phyloP scores from a whole-genome alignment of 2,329 filamentous ascomycete species.

The Cyphellophora attinorum region DNA sequence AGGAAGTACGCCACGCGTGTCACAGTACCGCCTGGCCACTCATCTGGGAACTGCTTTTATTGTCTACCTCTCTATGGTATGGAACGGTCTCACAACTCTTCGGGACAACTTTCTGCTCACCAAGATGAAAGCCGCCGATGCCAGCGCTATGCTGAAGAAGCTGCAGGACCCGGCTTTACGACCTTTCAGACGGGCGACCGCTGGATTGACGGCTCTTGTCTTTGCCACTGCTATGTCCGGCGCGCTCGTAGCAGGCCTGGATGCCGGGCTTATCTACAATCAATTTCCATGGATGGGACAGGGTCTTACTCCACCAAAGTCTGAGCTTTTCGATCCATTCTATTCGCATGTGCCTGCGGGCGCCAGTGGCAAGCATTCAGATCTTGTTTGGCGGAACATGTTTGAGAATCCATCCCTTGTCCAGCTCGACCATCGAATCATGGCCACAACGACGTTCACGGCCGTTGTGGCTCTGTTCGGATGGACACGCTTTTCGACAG shows the following conservation, averaged over 20 bases:
- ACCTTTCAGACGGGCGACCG: slow-evolving; percentile 63
- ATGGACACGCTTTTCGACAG: slow-evolving; percentile 62
- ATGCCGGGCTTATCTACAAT: slow-evolving; percentile 96
- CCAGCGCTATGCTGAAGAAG: slow-evolving; percentile 50
- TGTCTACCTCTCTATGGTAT: slow-evolving; percentile 90
- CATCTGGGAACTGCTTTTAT: slow-evolving; percentile 85
- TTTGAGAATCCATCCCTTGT: slow-evolving; percentile 94
- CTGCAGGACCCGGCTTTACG: slow-evolving; percentile 60
- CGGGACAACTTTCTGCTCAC: slow-evolving; percentile 61
- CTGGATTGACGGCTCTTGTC: slow-evolving; percentile 62
- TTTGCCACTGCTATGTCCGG: slow-evolving; percentile 91
- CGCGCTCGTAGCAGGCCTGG: slow-evolving; percentile 84
- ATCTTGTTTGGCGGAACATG: slow-evolving; percentile 95
- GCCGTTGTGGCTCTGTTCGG: slow-evolving; percentile 68
- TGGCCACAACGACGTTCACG: slow-evolving; percentile 82
- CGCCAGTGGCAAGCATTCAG: slow-evolving; percentile 36
- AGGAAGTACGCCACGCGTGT: slow-evolving; percentile 82
- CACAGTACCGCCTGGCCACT: slow-evolving; percentile 83
- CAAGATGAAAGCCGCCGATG: slow-evolving; percentile 43
- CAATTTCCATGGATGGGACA: slow-evolving; percentile 94
- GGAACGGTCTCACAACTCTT: slow-evolving; percentile 76
- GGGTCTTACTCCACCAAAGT: slow-evolving; percentile 68
- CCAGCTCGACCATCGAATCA: slow-evolving; percentile 87
- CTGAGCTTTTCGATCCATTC: slow-evolving; percentile 76
- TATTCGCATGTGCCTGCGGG: slow-evolving; percentile 71